Conservation (phyloP, 2,329 filamentous ascomycete species). For the Talaromyces sp. region DNA sequence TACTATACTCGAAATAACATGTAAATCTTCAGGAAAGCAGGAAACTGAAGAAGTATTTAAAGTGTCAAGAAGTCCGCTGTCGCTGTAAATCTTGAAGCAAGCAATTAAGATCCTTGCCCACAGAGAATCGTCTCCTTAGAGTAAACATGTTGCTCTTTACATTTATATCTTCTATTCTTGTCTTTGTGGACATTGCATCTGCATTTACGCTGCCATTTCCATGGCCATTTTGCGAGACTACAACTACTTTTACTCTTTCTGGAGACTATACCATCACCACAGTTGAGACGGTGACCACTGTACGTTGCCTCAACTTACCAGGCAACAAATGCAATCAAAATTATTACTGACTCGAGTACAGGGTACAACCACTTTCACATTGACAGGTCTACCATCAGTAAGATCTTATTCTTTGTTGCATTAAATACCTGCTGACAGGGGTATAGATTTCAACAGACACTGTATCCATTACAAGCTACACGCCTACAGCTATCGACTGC, state of each 20-base stretch:
- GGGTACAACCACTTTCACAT: constrained; percentile 1
- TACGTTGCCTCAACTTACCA: not conserved
- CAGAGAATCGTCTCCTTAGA: not conserved
- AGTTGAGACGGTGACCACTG: constrained; percentile 9
- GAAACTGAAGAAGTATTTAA: not conserved
- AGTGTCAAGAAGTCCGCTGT: not conserved
- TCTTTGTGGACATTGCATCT: not conserved
- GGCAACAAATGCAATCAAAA: not conserved
- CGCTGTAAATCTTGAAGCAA: not conserved
- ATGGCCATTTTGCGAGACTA: not conserved
- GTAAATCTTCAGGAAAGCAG: not conserved
- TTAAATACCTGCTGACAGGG: not conserved
- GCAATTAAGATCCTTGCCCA: not conserved
- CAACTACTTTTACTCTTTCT: not conserved
- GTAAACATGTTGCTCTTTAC: not conserved
- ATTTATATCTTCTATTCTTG: not conserved
- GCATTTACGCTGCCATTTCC: not conserved
- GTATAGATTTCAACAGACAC: constrained; percentile 3
- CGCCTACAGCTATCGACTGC: constrained; percentile 5
- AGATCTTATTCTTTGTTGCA: not conserved
- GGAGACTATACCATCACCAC: constrained; percentile 6
- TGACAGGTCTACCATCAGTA: not conserved
- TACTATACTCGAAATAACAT: not conserved
- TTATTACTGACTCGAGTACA: not conserved
- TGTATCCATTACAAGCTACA: constrained; percentile 4